Evolutionary conservation across 1,139 yeast species (phyloP).

Genomic region (Hansenula sp.): DNA sequence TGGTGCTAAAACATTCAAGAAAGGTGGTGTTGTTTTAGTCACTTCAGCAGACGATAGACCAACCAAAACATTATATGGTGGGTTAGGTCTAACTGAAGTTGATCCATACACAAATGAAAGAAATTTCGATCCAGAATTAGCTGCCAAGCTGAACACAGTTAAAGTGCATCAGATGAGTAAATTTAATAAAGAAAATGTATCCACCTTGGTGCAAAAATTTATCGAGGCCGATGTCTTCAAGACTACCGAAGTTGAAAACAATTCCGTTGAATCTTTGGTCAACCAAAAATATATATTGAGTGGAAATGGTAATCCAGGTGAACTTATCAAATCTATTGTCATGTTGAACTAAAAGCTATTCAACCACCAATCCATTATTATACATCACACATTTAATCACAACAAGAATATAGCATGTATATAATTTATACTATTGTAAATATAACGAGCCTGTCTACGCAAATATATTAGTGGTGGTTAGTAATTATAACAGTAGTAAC

Average conservation of each 20-base stretch:
- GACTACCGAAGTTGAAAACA: conserved; percentile 33
- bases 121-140: conserved; percentile 53
- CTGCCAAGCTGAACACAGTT: conserved; percentile 44
- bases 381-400: neutral
- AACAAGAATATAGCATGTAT: neutral
- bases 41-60: conserved; percentile 46
- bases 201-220: conserved; percentile 49
- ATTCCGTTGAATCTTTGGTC: conserved; percentile 32
- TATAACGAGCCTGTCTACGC: conserved; percentile 7
- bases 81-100: conserved; percentile 49
- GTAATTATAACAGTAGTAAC: neutral
- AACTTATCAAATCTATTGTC: conserved; percentile 48
- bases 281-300: conserved; percentile 56
- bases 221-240: conserved; percentile 52
- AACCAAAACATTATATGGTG: conserved; percentile 57
- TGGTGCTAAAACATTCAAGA: conserved; percentile 46
- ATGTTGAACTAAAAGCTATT: conserved; percentile 7
- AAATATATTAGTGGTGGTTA: neutral
- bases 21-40: conserved; percentile 69
- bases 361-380: neutral
- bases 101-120: conserved; percentile 52
- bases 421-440: neutral
- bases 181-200: conserved; percentile 52
- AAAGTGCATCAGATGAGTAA: conserved; percentile 44
- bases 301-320: conserved; percentile 82